Evolutionary conservation across 2,329 filamentous ascomycete species (phyloP).

Genomic region (Calonectria henricotiae): DNA sequence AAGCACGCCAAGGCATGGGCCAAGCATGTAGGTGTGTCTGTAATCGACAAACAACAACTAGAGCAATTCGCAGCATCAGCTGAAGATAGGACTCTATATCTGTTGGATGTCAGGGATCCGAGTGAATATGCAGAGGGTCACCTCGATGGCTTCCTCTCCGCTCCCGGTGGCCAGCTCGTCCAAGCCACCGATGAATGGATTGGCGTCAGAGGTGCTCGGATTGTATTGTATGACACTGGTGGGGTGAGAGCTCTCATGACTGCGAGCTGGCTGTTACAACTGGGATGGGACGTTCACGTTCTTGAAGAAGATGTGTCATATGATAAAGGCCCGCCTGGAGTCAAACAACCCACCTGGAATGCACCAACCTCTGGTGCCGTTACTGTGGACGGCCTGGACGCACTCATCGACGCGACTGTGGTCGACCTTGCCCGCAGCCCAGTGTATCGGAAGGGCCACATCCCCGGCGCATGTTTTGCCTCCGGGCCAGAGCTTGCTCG

Average conservation of each 20-base stretch:
- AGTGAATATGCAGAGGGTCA: background rate
- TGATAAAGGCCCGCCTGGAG: background rate
- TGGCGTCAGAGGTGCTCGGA: background rate
- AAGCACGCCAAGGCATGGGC: constrained; percentile 4
- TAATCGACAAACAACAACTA: background rate
- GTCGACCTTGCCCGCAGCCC: constrained; percentile 9
- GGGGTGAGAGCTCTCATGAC: constrained; percentile 4
- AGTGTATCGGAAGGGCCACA: constrained; percentile 1
- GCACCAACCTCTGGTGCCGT: background rate
- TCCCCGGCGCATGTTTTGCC: constrained; percentile 1
- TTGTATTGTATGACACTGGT: background rate
- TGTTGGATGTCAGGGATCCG: constrained; percentile 1
- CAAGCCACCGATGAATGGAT: constrained; percentile 9
- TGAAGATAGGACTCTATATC: background rate
- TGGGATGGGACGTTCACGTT: constrained; percentile 5
- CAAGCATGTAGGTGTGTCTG: background rate
- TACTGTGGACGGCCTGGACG: background rate
- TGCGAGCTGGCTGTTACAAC: background rate
- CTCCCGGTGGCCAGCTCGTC: background rate
- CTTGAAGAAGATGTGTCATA: background rate
- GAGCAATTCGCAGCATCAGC: background rate
- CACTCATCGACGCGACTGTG: background rate
- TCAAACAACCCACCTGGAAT: background rate
- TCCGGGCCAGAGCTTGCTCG: constrained; percentile 1
- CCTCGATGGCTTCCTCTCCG: background rate